Percentiles rank a stretch among this genome's conserved stretches.
phyloP scores from a whole-genome alignment of 192 early-diverging fungal genomes.

The Powellomyces hirtus region DNA sequence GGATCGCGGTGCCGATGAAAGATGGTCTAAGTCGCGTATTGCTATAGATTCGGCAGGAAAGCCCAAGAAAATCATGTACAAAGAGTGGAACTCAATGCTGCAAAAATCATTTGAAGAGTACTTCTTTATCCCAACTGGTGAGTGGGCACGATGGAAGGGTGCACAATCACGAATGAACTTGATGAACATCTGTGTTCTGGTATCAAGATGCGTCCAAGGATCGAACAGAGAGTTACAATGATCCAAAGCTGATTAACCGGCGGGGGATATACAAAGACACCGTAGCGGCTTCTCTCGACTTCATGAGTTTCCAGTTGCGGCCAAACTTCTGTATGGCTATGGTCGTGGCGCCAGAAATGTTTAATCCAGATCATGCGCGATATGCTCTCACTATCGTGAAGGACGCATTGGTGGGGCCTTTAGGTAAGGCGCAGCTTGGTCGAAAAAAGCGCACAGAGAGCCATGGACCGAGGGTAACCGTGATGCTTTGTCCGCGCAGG shows the following conservation, averaged over 20 bases:
- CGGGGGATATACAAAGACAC: slow-evolving; percentile 96
- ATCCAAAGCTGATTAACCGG: slow-evolving; percentile 68
- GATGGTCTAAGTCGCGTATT: too few species aligned
- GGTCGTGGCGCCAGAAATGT: slow-evolving; percentile 92
- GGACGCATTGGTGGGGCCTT: slow-evolving; percentile 71
- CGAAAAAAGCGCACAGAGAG: too few species aligned
- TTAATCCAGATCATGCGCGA: slow-evolving; percentile 74
- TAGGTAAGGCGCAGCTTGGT: slow-evolving; percentile 52
- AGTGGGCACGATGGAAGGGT: too few species aligned
- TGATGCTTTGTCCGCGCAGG: slow-evolving; percentile 39
- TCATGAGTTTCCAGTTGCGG: slow-evolving; percentile 89
- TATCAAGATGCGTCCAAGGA: too few species aligned
- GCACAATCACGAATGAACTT: too few species aligned
- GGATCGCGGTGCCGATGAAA: too few species aligned
- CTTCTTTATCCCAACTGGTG: slow-evolving; percentile 88
- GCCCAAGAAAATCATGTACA: slow-evolving; percentile 49
- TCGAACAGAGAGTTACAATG: too few species aligned
- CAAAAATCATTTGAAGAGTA: slow-evolving; percentile 78
- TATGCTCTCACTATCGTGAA: slow-evolving; percentile 66
- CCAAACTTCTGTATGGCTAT: slow-evolving; percentile 92
- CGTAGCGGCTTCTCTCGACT: slow-evolving; percentile 64
- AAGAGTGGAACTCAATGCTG: slow-evolving; percentile 78
- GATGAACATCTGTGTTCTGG: too few species aligned
- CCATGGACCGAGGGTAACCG: background rate
- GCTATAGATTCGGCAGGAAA: background rate